A percentile compares a stretch with the other conserved stretches of the same genome.
Evolutionary conservation across 1,284 basidiomycete species (phyloP).

Genomic region (Chalciporus sp.): DNA sequence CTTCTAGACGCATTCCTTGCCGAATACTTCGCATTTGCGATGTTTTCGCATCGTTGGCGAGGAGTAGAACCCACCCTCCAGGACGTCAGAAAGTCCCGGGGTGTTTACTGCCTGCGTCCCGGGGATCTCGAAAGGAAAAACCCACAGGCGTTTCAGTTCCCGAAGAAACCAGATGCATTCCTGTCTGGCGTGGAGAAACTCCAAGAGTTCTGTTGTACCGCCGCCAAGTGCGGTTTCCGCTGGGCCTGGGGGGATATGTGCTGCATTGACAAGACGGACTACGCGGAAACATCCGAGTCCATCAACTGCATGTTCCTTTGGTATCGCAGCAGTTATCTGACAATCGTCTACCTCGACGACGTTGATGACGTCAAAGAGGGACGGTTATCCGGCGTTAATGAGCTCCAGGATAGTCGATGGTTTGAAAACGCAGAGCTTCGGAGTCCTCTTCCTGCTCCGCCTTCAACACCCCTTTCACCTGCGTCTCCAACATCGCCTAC

Average conservation of each 20-base stretch:
- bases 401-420: constrained; percentile 9
- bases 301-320: constrained; percentile 29
- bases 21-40: constrained; percentile 24
- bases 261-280: constrained; percentile 24
- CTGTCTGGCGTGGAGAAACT: constrained; percentile 16
- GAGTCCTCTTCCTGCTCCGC: constrained; percentile 5
- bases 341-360: constrained; percentile 29
- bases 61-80: constrained; percentile 16
- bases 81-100: constrained; percentile 14
- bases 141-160: not conserved
- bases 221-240: constrained; percentile 21
- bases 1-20: constrained; percentile 17
- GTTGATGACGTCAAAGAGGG: constrained; percentile 18
- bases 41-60: constrained; percentile 28
- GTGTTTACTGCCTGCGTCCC: constrained; percentile 16
- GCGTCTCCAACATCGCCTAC: not conserved
- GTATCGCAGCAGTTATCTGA: constrained; percentile 24
- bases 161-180: not conserved
- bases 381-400: constrained; percentile 9
- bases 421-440: constrained; percentile 24
- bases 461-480: not conserved
- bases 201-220: constrained; percentile 26
- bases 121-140: not conserved
- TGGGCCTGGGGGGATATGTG: constrained; percentile 32
- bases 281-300: constrained; percentile 22